Evolutionary conservation across 352 stramenopile genomes (phyloP).

Genomic region (Globisporangium apiculatum): DNA sequence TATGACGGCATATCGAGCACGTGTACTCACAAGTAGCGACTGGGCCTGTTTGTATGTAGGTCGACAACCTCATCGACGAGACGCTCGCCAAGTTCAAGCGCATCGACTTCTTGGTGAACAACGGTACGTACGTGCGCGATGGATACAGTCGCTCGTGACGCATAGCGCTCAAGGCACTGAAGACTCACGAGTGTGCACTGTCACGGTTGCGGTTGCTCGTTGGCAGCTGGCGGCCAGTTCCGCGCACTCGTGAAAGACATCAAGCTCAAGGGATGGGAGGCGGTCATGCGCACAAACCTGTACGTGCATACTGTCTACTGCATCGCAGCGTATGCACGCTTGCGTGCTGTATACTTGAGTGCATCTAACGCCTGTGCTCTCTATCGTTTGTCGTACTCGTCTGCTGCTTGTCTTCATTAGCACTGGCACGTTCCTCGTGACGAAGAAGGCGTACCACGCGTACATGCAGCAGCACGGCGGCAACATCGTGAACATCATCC

Average conservation of each 20-base stretch:
- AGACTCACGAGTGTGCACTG: neutral
- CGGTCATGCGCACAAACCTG: slow-evolving; percentile 91
- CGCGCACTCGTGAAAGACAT: slow-evolving; percentile 84
- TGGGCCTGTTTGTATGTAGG: slow-evolving; percentile 15
- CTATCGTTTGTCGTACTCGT: too few species aligned
- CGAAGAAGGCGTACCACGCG: slow-evolving; percentile 87
- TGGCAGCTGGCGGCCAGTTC: slow-evolving; percentile 88
- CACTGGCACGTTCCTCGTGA: slow-evolving; percentile 90
- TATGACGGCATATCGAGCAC: too few species aligned
- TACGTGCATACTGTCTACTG: slow-evolving; percentile 6
- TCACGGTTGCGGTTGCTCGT: neutral
- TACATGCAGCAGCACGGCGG: slow-evolving; percentile 93
- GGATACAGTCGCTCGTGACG: too few species aligned
- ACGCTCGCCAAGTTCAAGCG: slow-evolving; percentile 73
- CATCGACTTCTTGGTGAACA: slow-evolving; percentile 92
- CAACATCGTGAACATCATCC: slow-evolving; percentile 94
- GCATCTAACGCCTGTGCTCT: too few species aligned
- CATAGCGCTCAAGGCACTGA: too few species aligned
- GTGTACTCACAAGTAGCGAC: neutral
- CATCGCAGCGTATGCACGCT: too few species aligned
- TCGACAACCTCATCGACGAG: slow-evolving; percentile 61
- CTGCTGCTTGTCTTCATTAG: slow-evolving; percentile 15
- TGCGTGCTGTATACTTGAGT: too few species aligned
- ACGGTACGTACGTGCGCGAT: slow-evolving; percentile 32
- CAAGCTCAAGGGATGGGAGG: slow-evolving; percentile 86